Conservation (phyloP, 1,284 basidiomycete species). For the Pseudozyma hubeiensis region DNA sequence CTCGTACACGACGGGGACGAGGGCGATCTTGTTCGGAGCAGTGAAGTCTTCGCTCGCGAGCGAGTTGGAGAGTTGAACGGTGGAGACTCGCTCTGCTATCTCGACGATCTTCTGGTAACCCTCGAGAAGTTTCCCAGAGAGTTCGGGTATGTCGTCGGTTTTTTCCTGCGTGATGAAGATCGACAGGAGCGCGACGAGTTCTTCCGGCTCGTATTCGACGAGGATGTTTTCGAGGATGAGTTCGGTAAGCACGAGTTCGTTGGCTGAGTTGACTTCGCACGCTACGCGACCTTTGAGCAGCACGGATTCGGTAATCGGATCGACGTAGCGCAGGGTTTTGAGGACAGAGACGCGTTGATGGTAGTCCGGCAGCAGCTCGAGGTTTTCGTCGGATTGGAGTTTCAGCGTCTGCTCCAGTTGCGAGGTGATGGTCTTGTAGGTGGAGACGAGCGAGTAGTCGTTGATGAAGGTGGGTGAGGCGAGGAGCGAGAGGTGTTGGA, state of each 20-base stretch:
- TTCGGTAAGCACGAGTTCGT: slow-evolving; percentile 87
- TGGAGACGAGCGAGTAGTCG: slow-evolving; percentile 82
- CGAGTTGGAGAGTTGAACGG: slow-evolving; percentile 79
- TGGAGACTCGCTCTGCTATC: slow-evolving; percentile 85
- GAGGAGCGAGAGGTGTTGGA: slow-evolving; percentile 31
- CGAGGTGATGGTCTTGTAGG: slow-evolving; percentile 78
- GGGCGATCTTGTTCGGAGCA: slow-evolving; percentile 71
- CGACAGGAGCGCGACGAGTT: slow-evolving; percentile 95
- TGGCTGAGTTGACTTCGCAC: slow-evolving; percentile 98
- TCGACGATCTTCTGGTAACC: slow-evolving; percentile 82
- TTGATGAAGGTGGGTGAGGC: slow-evolving; percentile 74
- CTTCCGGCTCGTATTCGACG: slow-evolving; percentile 88
- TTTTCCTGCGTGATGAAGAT: slow-evolving; percentile 98
- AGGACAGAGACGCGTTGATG: slow-evolving; percentile 92
- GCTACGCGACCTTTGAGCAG: slow-evolving; percentile 96
- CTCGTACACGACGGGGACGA: slow-evolving; percentile 96
- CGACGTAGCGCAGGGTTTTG: slow-evolving; percentile 76
- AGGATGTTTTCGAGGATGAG: slow-evolving; percentile 95
- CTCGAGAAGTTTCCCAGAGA: slow-evolving; percentile 78
- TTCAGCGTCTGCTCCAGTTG: slow-evolving; percentile 74
- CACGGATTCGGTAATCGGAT: slow-evolving; percentile 82
- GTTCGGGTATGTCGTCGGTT: slow-evolving; percentile 83
- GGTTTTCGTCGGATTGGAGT: slow-evolving; percentile 81
- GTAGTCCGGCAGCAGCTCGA: slow-evolving; percentile 96
- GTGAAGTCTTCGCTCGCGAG: slow-evolving; percentile 70